A percentile compares a stretch with the other conserved stretches of the same genome.
phyloP scores from a whole-genome alignment of 768 basidiomycete species.

The Boletus vinaceobasis region DNA sequence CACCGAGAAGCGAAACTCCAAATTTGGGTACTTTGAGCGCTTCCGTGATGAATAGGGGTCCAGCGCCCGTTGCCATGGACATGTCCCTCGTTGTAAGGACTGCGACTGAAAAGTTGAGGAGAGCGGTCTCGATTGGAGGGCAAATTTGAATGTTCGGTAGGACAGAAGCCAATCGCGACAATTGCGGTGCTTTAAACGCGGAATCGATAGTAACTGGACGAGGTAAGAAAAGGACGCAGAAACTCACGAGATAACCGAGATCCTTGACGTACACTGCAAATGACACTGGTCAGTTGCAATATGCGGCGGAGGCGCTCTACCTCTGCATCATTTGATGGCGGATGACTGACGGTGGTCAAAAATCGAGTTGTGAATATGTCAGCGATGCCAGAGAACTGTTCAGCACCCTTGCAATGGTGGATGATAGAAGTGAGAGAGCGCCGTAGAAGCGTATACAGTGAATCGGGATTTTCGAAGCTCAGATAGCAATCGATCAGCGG shows the following conservation, averaged over 20 bases:
- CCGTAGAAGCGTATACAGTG: constrained; percentile 56
- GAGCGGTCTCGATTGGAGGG: constrained; percentile 26
- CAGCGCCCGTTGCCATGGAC: constrained; percentile 32
- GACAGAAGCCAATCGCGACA: constrained; percentile 33
- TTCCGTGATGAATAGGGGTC: constrained; percentile 46
- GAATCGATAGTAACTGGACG: background rate
- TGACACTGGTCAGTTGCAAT: constrained; percentile 54
- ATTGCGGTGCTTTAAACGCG: constrained; percentile 32
- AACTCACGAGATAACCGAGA: constrained; percentile 60
- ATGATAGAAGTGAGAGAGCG: constrained; percentile 75
- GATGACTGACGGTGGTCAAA: constrained; percentile 9
- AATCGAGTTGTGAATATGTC: constrained; percentile 50
- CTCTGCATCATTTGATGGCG: constrained; percentile 4
- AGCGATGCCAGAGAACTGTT: constrained; percentile 57
- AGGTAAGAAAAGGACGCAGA: background rate
- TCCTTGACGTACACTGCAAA: constrained; percentile 66
- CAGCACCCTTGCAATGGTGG: constrained; percentile 74
- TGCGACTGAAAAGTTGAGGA: constrained; percentile 34
- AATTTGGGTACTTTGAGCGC: constrained; percentile 35
- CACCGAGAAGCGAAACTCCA: constrained; percentile 53
- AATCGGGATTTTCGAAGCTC: constrained; percentile 34
- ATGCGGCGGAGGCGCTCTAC: constrained; percentile 46
- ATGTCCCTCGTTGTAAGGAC: constrained; percentile 43
- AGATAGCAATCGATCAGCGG: constrained; percentile 59
- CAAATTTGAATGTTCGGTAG: constrained; percentile 28